Base-by-base conservation (phyloP, 768 basidiomycete species). In the Collybiopsis luxurians region DNA sequence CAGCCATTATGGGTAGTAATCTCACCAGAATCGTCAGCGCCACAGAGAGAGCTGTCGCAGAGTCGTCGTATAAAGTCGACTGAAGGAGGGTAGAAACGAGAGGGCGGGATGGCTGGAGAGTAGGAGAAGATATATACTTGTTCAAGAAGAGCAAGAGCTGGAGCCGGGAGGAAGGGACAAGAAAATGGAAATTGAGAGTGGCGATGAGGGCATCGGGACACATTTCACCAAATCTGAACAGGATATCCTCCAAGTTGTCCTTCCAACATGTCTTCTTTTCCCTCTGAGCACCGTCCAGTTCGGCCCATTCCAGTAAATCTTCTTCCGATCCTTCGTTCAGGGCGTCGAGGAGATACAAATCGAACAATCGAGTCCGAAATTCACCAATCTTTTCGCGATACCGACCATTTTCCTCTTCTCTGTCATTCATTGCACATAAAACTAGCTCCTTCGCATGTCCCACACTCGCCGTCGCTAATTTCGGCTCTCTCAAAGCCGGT, bases 331-430 rank as follows among this genome's bases (percentile, higher is more conserved):
- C 81, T 64, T 90, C 90, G 64, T 89, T 87, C 66, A 80, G 85
- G 31, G 85, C 87, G 65, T 92, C 89, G 53, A 90, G 73, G 17
- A 94, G 76, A 65, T 91, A 92, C 17, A 90, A 75, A 56, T 92
- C 88, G 64, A 93, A 69, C 31, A 94, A 69, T 27, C 82, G 79
- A 50, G 84, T 75, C 57, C 89, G 77, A 65, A 93, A 92, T 52
- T 84, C 84, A 26, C 74, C 71, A 17, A 86, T 76, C 69, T 82
- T 84, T 49, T 74, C 71, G 19, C 64, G 56, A 61, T 76, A 73
- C 1, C 53, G 64, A 54, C 81, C 80, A 44, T 76, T 74, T 38
- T 79, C 79, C 23, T 34, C 31, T 34, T 5, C 13, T 13, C 31
- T 34, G 55, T 73, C 77, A 63, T 79, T 74, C 10, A 90, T 71